Evolutionary conservation across 140 eudicot genomes (phyloP).

Genomic region (Senecio squalidus): DNA sequence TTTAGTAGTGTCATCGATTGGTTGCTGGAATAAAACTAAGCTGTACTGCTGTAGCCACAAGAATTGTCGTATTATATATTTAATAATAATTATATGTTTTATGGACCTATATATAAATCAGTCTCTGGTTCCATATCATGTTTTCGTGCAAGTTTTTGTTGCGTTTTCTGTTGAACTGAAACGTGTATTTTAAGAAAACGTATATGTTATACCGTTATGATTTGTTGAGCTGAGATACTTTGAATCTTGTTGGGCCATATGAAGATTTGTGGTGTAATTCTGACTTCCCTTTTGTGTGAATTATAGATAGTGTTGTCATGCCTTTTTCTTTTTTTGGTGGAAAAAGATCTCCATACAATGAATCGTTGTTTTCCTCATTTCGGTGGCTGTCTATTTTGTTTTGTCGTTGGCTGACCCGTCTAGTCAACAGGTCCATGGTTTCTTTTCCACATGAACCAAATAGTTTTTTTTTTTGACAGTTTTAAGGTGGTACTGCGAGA

Average conservation of each 20-base stretch:
- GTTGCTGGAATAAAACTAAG: slow-evolving; percentile 27
- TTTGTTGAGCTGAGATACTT: slow-evolving; percentile 12
- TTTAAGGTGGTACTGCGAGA: not conserved
- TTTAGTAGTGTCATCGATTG: slow-evolving; percentile 18
- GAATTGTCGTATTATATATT: slow-evolving; percentile 13
- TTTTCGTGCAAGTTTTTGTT: not conserved
- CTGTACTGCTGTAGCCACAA: slow-evolving; percentile 21
- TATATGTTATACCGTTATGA: slow-evolving; percentile 3
- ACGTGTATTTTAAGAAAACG: not conserved
- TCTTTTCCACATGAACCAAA: slow-evolving; percentile 1
- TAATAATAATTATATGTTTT: slow-evolving; percentile 9
- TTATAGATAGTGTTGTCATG: slow-evolving; percentile 27
- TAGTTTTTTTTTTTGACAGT: too few relatives aligned
- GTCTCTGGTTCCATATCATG: not conserved
- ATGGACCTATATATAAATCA: slow-evolving; percentile 8
- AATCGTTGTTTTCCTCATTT: slow-evolving; percentile 11
- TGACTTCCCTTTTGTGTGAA: slow-evolving; percentile 22
- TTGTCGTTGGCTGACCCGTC: not conserved
- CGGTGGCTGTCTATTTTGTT: slow-evolving; percentile 10
- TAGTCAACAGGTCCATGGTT: not conserved
- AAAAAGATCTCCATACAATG: slow-evolving; percentile 16
- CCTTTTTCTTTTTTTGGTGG: slow-evolving; percentile 29
- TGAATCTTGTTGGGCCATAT: slow-evolving; percentile 27
- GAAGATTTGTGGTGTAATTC: slow-evolving; percentile 14
- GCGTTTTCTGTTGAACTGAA: not conserved